Conservation (phyloP, 2,329 filamentous ascomycete species). For the Niveomyces coronatus region DNA sequence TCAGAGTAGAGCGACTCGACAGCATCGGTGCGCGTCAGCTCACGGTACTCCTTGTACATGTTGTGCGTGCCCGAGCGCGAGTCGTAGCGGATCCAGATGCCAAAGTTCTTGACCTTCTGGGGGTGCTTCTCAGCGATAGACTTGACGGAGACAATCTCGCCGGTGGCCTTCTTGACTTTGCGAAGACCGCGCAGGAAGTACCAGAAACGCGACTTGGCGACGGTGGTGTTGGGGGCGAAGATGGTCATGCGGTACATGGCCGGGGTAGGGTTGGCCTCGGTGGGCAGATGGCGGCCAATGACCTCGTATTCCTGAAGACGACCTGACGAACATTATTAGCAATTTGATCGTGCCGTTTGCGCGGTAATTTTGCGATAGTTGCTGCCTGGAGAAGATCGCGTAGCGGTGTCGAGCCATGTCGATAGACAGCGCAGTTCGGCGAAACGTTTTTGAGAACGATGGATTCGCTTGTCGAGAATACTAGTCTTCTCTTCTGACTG, state of each 20-base stretch:
- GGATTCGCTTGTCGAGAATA: slow-evolving; percentile 4
- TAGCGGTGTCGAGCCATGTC: too few species aligned
- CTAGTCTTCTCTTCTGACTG: too few species aligned
- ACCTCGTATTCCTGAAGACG: slow-evolving; percentile 99
- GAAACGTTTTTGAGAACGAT: too few species aligned
- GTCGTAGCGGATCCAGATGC: slow-evolving; percentile 99
- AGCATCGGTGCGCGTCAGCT: slow-evolving; percentile 91
- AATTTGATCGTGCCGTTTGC: slow-evolving; percentile 1
- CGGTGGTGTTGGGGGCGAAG: slow-evolving; percentile 94
- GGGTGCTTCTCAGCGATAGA: slow-evolving; percentile 98
- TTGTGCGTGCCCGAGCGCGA: slow-evolving; percentile 99
- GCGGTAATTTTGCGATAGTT: too few species aligned
- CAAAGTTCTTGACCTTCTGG: slow-evolving; percentile 99
- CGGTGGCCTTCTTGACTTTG: slow-evolving; percentile 99
- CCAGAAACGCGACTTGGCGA: slow-evolving; percentile 99
- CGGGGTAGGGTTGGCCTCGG: slow-evolving; percentile 91
- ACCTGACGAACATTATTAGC: slow-evolving; percentile 50
- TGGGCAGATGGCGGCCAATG: slow-evolving; percentile 98
- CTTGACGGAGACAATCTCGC: slow-evolving; percentile 97
- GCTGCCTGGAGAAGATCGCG: too few species aligned
- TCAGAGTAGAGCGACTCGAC: slow-evolving; percentile 98
- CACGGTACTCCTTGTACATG: slow-evolving; percentile 99
- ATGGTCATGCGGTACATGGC: slow-evolving; percentile 99
- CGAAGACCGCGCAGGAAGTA: slow-evolving; percentile 99
- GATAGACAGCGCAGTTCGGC: too few species aligned